Evolutionary conservation across 1,284 basidiomycete species (phyloP), one percentile per base, ranked within the genome.

Genomic region (Pterulicium gracile): DNA sequence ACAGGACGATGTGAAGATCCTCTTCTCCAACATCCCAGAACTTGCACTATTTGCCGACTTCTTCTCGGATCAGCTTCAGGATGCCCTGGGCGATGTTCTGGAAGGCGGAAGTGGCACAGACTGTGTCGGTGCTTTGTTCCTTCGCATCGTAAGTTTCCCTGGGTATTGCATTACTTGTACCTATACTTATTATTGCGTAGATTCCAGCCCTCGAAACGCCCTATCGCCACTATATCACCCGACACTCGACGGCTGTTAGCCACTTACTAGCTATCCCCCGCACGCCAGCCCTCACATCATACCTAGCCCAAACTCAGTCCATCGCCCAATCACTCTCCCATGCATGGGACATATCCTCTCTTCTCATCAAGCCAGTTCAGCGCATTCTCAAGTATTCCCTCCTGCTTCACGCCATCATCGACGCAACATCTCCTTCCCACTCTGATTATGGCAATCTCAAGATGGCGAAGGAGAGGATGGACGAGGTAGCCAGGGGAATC

Each of bases 361-460:
- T 96, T 50, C 79, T 96, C 50, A 96, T 92, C 62, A 88, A 93
- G 62, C 91, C 91, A 23, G 86, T 95, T 4, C 91, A 94, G 57
- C 78, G 90, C n/a, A 72, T 94, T 42, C 77, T 92, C 54, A 96
- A 95, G 61, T 97, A 97, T 59, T 85, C 93, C 0, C 73, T 96
- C 10, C 76, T 97, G 15, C 79, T 97, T 32, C 66, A 68, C 15
- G 81, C 90, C 44, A 82, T 97, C 48, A 73, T 88, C 43, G 77
- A 83, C 32, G 81, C 81, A 56, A 96, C 93, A 0, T 79, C 83
- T 1, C 76, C 81, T 20, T 64, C 68, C 10, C 90, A 94, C 59
- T 70, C 75, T 0, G 92, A 95, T 62, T 83, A 81, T 57, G 70
- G 70, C 41, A 71, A 72, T 43, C 72, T 94, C 20, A 66, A 70